Conservation (phyloP, 805 yeast species). For the Ogataea paradorogensis region DNA sequence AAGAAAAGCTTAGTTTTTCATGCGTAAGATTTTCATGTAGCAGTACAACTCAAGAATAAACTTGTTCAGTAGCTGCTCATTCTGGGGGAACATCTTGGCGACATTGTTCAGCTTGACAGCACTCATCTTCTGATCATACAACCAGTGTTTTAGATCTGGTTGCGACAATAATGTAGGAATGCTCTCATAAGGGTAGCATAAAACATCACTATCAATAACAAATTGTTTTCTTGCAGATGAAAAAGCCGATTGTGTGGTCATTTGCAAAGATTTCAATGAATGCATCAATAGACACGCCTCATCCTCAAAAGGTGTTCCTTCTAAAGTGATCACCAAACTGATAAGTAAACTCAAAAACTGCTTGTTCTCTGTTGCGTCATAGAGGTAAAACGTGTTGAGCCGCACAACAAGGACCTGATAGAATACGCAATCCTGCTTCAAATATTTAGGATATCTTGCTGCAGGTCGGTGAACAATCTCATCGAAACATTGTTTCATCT, state of each 20-base stretch:
- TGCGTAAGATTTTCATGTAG: constrained; percentile 12
- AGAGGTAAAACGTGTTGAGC: constrained; percentile 20
- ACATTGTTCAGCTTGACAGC: constrained; percentile 8
- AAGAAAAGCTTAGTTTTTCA: constrained; percentile 2
- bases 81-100: constrained; percentile 10
- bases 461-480: neutral
- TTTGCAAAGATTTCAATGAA: constrained; percentile 10
- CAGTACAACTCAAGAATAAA: constrained; percentile 17
- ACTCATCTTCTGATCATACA: constrained; percentile 15
- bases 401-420: constrained; percentile 23
- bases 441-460: neutral
- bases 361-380: constrained; percentile 21
- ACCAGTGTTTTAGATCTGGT: constrained; percentile 19
- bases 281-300: constrained; percentile 14
- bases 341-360: constrained; percentile 17
- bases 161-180: constrained; percentile 9
- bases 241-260: constrained; percentile 10
- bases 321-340: constrained; percentile 5
- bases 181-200: constrained; percentile 15
- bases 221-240: constrained; percentile 7
- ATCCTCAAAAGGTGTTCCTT: constrained; percentile 12
- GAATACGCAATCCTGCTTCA: constrained; percentile 12
- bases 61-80: constrained; percentile 12
- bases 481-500: constrained; percentile 13
- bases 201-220: constrained; percentile 5